Conservation (phyloP, 2,329 filamentous ascomycete species). For the Fusarium verrucosum region DNA sequence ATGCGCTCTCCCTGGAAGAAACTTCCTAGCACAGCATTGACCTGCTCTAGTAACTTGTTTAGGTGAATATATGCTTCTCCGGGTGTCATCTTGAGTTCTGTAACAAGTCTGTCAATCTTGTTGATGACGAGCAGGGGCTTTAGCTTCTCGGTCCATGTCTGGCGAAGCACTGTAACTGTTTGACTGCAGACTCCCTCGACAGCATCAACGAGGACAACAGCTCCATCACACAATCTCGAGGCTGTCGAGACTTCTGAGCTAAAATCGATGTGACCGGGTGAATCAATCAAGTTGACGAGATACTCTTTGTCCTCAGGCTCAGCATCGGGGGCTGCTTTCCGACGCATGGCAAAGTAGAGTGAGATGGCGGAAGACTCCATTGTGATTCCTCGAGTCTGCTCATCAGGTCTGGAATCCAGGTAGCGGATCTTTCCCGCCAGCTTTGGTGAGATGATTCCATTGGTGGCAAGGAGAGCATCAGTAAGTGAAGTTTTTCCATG, state of each 20-base stretch:
- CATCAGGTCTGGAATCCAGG: conserved; percentile 93
- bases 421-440: conserved; percentile 98
- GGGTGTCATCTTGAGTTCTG: conserved; percentile 93
- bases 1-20: conserved; percentile 98
- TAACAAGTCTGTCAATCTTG: conserved; percentile 95
- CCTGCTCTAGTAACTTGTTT: conserved; percentile 89
- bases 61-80: conserved; percentile 89
- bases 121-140: conserved; percentile 96
- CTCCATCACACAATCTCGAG: conserved; percentile 92
- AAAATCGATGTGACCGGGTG: conserved; percentile 97
- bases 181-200: conserved; percentile 99
- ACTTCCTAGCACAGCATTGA: conserved; percentile 95
- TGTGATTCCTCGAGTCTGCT: conserved; percentile 96
- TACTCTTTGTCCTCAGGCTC: conserved; percentile 83
- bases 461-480: conserved; percentile 94
- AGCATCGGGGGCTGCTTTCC: conserved; percentile 74
- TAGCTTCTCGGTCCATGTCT: conserved; percentile 94
- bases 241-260: conserved; percentile 98
- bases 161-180: conserved; percentile 93
- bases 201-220: conserved; percentile 92
- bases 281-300: conserved; percentile 96
- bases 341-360: conserved; percentile 90
- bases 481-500: conserved; percentile 98
- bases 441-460: conserved; percentile 98
- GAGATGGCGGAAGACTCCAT: conserved; percentile 99